Conservation (phyloP, 345 rosid genomes). For the Physaria fendleri region DNA sequence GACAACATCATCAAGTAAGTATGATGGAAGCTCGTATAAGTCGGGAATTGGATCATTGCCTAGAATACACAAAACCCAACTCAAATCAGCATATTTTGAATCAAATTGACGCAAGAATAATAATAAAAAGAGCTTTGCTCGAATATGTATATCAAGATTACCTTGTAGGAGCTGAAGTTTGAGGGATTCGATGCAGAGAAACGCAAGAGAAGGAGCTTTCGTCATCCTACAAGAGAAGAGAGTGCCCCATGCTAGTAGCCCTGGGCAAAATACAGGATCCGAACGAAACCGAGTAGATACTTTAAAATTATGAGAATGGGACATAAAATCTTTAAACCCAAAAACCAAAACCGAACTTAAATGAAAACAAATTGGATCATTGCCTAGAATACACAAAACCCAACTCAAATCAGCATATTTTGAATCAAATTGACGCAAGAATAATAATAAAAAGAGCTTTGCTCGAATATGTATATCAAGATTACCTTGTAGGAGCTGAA, state of each 20-base stretch:
- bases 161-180: slow-evolving; percentile 49
- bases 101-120: background rate
- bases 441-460: too few relatives aligned
- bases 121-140: background rate
- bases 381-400: too few relatives aligned
- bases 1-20: slow-evolving; percentile 45
- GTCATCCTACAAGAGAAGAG: slow-evolving; percentile 28
- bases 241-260: background rate
- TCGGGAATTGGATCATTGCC: slow-evolving; percentile 41
- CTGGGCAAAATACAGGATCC: too few relatives aligned
- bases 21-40: slow-evolving; percentile 60
- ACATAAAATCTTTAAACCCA: too few relatives aligned
- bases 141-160: background rate
- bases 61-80: slow-evolving; percentile 9
- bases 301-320: too few relatives aligned
- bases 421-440: too few relatives aligned
- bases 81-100: background rate
- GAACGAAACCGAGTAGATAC: too few relatives aligned
- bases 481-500: too few relatives aligned
- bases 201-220: slow-evolving; percentile 47
- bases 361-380: too few relatives aligned
- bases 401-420: too few relatives aligned
- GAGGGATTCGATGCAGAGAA: slow-evolving; percentile 40
- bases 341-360: too few relatives aligned
- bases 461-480: too few relatives aligned